Evolutionary conservation across 1,284 basidiomycete genomes (phyloP).

Genomic region (Golubevia pallescens): DNA sequence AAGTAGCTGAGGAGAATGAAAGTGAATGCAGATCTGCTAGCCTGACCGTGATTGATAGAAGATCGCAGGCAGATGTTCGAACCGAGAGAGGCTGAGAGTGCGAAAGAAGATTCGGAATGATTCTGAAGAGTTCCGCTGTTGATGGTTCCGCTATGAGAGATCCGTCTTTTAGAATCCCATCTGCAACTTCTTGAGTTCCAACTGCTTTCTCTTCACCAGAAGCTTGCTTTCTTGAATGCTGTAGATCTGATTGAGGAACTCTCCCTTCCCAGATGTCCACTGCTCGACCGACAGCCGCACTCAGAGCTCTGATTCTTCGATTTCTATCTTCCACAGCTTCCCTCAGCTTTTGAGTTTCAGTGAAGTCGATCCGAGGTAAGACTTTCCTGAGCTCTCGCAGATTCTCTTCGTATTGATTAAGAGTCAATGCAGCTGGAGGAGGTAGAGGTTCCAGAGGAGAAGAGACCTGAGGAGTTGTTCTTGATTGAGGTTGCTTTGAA

Average conservation of each 20-base stretch:
- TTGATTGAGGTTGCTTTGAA: neutral
- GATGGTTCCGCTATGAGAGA: neutral
- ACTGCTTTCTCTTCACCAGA: neutral
- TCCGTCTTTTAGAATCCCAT: neutral
- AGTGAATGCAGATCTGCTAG: neutral
- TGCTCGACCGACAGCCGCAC: neutral
- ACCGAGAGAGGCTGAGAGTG: slow-evolving; percentile 1
- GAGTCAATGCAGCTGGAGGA: no score
- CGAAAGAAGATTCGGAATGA: neutral
- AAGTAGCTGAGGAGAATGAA: neutral
- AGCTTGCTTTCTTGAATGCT: neutral
- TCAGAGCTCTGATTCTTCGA: neutral
- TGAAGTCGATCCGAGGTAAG: neutral
- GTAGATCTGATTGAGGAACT: neutral
- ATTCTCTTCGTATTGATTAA: no score
- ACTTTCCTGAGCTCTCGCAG: no score
- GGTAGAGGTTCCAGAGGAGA: neutral
- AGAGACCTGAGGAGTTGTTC: neutral
- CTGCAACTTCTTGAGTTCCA: neutral
- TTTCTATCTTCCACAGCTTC: neutral
- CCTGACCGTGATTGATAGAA: neutral
- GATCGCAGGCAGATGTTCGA: slow-evolving; percentile 1
- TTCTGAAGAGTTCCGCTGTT: neutral
- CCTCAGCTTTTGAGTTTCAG: neutral
- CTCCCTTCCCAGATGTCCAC: neutral